Evolutionary conservation across 2,329 filamentous ascomycete genomes (phyloP).

Genomic region (Ploettnerulaceae sp.): DNA sequence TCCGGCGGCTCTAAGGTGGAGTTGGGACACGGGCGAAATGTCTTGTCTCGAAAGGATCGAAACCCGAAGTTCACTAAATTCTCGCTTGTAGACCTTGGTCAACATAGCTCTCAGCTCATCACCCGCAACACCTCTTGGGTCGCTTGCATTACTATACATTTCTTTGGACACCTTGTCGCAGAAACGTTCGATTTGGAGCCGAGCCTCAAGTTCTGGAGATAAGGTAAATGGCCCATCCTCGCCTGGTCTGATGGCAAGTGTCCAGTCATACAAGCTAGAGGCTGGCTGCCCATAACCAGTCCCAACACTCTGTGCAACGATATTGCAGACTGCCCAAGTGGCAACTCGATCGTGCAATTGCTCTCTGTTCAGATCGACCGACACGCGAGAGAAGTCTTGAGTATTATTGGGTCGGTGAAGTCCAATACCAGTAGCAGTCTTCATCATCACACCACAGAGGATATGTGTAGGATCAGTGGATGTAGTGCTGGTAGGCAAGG

Average conservation of each 20-base stretch:
- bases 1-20: conserved; percentile 68
- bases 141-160: conserved; percentile 73
- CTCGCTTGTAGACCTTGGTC: conserved; percentile 61
- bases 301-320: conserved; percentile 76
- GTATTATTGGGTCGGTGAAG: conserved; percentile 76
- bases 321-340: conserved; percentile 82
- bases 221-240: conserved; percentile 56
- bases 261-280: conserved; percentile 73
- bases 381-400: conserved; percentile 75
- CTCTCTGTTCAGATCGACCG: conserved; percentile 70
- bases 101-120: conserved; percentile 63
- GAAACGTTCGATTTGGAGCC: conserved; percentile 68
- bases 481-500: conserved; percentile 74
- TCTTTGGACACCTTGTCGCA: conserved; percentile 74
- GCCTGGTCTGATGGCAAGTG: conserved; percentile 55
- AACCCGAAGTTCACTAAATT: conserved; percentile 58
- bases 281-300: conserved; percentile 80
- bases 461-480: conserved; percentile 75
- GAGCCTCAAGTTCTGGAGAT: conserved; percentile 58
- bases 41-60: conserved; percentile 51
- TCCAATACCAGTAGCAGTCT: conserved; percentile 77
- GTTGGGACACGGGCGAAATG: conserved; percentile 53
- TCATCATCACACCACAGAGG: conserved; percentile 79
- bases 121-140: conserved; percentile 63
- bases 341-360: conserved; percentile 73